Evolutionary conservation across 2,329 filamentous ascomycete genomes (phyloP).

Genomic region (Beauveria pseudobassiana): DNA sequence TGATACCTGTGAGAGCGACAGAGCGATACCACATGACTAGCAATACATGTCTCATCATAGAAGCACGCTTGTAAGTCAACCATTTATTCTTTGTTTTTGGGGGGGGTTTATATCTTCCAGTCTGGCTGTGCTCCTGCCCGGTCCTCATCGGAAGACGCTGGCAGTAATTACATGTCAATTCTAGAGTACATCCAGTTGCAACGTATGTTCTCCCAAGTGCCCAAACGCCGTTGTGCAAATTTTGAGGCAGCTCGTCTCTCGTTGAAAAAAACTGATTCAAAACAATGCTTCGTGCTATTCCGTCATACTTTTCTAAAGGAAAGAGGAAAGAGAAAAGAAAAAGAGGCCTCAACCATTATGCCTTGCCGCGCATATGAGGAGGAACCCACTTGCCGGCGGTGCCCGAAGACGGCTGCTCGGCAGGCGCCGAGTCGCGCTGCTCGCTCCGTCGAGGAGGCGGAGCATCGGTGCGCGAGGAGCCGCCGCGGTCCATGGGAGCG

Average conservation of each 20-base stretch:
- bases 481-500: conserved; percentile 34
- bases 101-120: neutral
- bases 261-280: conserved; percentile 3
- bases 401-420: conserved; percentile 46
- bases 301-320: conserved; percentile 3
- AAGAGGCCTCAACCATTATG: neutral
- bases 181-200: conserved; percentile 11
- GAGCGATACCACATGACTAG: too few species aligned
- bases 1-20: too few species aligned
- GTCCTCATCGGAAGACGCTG: neutral
- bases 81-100: conserved; percentile 4
- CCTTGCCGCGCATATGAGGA: conserved; percentile 32
- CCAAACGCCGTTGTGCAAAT: conserved; percentile 10
- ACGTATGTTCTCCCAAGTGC: conserved; percentile 4
- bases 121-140: conserved; percentile 6
- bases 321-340: neutral
- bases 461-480: conserved; percentile 29
- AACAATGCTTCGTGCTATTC: conserved; percentile 10
- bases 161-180: conserved; percentile 9
- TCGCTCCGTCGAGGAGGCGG: conserved; percentile 14
- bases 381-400: conserved; percentile 55
- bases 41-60: neutral
- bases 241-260: conserved; percentile 4
- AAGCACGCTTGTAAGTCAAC: neutral
- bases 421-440: conserved; percentile 33